Evolutionary conservation across 2,329 filamentous ascomycete species (phyloP), one percentile per base, ranked within the genome.

Genomic region (Fusarium pilosicola): DNA sequence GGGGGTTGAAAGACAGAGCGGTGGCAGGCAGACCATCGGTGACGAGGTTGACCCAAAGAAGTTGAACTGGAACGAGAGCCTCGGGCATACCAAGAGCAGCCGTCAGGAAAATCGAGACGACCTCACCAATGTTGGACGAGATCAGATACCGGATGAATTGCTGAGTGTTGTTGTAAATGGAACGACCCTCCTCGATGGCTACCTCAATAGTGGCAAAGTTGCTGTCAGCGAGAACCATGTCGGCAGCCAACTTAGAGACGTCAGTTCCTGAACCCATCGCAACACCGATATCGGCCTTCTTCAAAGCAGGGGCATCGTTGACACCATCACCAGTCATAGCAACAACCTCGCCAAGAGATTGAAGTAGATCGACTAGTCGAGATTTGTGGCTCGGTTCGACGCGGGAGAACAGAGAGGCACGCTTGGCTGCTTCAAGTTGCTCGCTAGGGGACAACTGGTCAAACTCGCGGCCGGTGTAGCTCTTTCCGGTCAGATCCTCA

Each of bases 111-210:
- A 99, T 99, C 15, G 96, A 98, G 41, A 99, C 96, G 41, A 99
- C 96, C 83, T 99, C 96, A 79, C 96, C 97, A 76, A 99, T 99
- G 86, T 99, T 99, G 74, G 96, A 98, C 14, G 96, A 98, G 82
- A 99, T 99, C 70, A 99, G 89, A 83, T 99, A 99, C 56, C 97
- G 94, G 84, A 99, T 99, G 84, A 99, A 99, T 83, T 99, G 96
- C 82, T 99, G 96, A 11, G 96, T 99, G 88, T 99, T 99, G 91
- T 96, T 98, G 89, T 98, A 99, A 85, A 99, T 99, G 73, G 95
- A 95, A 72, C 96, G 93, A 61, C 96, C 96, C 85, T 99, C 96
- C 82, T 99, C 96, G 73, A 99, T 95, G 56, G 96, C 96, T 63
- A 94, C 88, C 82, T 97, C 94, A 76, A 99, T 99, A 7, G 96